phyloP scores from a whole-genome alignment of 2,329 filamentous ascomycete genomes.

The Stromatinia cepivora region DNA sequence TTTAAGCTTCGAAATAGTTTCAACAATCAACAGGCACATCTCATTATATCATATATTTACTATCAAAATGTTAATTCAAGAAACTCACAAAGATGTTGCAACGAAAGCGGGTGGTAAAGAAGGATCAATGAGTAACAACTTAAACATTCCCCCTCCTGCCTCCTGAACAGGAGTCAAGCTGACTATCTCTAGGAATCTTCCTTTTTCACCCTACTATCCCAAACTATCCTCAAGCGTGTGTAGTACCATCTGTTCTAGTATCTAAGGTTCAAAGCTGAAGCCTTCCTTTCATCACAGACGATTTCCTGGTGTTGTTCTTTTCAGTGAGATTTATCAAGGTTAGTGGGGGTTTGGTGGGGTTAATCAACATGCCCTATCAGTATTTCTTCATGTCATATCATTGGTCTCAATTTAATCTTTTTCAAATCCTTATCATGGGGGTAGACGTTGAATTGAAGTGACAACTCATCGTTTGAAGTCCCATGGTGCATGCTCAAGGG shows the following conservation, averaged over 20 bases:
- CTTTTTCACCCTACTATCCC: slow-evolving; percentile 83
- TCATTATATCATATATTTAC: not conserved
- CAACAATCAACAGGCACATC: not conserved
- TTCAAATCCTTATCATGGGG: not conserved
- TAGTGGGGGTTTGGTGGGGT: slow-evolving; percentile 27
- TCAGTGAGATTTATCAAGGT: slow-evolving; percentile 97
- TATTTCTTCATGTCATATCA: not conserved
- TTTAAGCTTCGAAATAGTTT: not conserved
- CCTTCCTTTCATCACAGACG: slow-evolving; percentile 45
- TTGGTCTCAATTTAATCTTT: not conserved
- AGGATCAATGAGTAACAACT: slow-evolving; percentile 51
- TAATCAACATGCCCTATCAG: slow-evolving; percentile 1
- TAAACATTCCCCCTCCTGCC: slow-evolving; percentile 19
- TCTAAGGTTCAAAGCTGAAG: slow-evolving; percentile 23
- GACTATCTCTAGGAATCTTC: slow-evolving; percentile 67
- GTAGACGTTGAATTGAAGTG: not conserved
- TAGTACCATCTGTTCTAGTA: slow-evolving; percentile 14
- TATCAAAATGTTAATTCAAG: slow-evolving; percentile 57
- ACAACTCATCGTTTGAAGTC: slow-evolving; percentile 12
- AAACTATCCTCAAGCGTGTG: slow-evolving; percentile 81
- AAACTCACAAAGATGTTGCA: slow-evolving; percentile 58
- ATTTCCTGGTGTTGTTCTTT: slow-evolving; percentile 85
- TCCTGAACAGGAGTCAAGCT: not conserved
- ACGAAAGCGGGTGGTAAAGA: slow-evolving; percentile 58
- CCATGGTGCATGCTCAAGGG: not conserved